phyloP scores from a whole-genome alignment of 768 basidiomycete species.

The Fomitopsis pulvina region DNA sequence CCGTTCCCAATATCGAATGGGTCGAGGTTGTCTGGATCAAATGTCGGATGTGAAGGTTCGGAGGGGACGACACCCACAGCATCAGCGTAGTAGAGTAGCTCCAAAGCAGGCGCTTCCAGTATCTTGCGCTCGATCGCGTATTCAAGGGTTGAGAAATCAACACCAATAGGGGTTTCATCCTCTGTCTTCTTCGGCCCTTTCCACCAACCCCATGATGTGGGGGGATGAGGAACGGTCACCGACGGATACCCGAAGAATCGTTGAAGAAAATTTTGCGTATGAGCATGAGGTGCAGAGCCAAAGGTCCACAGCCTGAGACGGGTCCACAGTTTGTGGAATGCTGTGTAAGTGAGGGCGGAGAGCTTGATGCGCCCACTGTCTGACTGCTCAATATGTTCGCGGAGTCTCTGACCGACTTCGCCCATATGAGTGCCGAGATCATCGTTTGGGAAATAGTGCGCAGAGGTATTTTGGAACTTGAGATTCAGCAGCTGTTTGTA shows the following conservation, averaged over 20 bases:
- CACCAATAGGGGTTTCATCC: slow-evolving; percentile 48
- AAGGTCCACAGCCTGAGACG: slow-evolving; percentile 31
- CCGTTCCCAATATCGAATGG: slow-evolving; percentile 78
- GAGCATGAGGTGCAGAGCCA: not conserved
- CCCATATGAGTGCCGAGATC: slow-evolving; percentile 65
- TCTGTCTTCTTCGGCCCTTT: slow-evolving; percentile 33
- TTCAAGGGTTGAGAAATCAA: slow-evolving; percentile 55
- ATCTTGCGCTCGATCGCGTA: slow-evolving; percentile 87
- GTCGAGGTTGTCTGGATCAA: slow-evolving; percentile 30
- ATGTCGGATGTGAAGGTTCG: slow-evolving; percentile 19
- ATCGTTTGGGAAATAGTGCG: slow-evolving; percentile 70
- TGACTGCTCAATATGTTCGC: slow-evolving; percentile 48
- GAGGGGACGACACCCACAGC: slow-evolving; percentile 69
- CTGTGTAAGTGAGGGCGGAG: slow-evolving; percentile 26
- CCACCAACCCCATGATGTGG: slow-evolving; percentile 17
- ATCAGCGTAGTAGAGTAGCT: slow-evolving; percentile 84
- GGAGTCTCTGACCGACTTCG: slow-evolving; percentile 55
- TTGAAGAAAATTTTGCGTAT: not conserved
- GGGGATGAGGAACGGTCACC: slow-evolving; percentile 11
- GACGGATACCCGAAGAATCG: not conserved
- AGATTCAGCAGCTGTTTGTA: slow-evolving; percentile 78
- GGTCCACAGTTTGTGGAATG: slow-evolving; percentile 50
- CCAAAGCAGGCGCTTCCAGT: slow-evolving; percentile 68
- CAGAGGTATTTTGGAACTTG: slow-evolving; percentile 56
- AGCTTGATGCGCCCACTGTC: slow-evolving; percentile 13